Base-by-base conservation (phyloP, 331 rosid species). In the Acacia pycnantha region DNA sequence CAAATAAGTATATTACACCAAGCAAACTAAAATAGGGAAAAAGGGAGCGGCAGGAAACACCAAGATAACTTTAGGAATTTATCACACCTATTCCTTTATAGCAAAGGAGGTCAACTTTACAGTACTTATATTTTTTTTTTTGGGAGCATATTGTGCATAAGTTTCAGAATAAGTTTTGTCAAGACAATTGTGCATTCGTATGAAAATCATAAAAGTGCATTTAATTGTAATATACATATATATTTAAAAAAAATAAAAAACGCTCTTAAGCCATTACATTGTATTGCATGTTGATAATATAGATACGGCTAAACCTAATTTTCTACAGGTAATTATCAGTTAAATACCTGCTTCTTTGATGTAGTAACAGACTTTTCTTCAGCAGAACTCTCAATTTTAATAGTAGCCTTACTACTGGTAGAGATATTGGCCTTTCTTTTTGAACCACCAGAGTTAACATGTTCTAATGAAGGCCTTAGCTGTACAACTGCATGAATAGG, bases 401-500 rank as follows among this genome's bases (percentile, higher is more conserved):
- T 81, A 3, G 78, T 27, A 62, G 79, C 87, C 77, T 88, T 91
- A 72, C 84, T 79, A 76, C 86, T 85, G n/a, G 82, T 81, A 48
- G 77, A 51, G 82, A 43, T 44, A 70, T 2, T 71, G 54, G 58
- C 80, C 78, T 88, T 91, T 88, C 76, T 84, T 86, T 90, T 89
- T 48, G 90, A 85, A 35, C 90, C 88, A 80, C 86, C 89, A 72
- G 94, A 70, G 56, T 85, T 76, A 13, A 93, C 84, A 90, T 95
- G 92, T 27, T 83, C 89, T 46, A 87, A 82, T 72, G 96, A 88
- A 50, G 96, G 93, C 53, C 97, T 91, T 78, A 95, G 94, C 91
- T 95, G 99, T 59, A 83, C 91, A 79, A 88, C 88, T 84, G 96
- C 86, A 82, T 90, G 88, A 77, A 93, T 58, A 78, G 97, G 94